Base-by-base conservation (phyloP, 305 asterid species). In the Ruellia speciosa region DNA sequence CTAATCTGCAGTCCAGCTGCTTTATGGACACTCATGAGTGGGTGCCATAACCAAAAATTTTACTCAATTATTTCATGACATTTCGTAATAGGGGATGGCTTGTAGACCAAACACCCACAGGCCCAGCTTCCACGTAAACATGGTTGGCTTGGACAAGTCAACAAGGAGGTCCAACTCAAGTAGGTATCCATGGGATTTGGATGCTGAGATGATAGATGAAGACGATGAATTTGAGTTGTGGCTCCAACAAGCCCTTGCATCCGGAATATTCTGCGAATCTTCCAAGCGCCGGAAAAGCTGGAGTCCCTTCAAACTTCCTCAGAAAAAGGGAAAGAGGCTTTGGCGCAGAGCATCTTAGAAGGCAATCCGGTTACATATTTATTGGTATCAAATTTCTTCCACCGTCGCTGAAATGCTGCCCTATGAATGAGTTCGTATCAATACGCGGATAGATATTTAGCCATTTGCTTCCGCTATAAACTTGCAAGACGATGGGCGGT, bases 21-120 rank as follows among this genome's bases (percentile, higher is more conserved):
- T 24, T n/a, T n/a, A n/a, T 4, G 31, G 31, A 24, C 31, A 24
- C 31, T 24, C 31, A 24, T 24, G 31, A 24, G 31, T 24, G n/a
- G n/a, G n/a, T n/a, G n/a, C n/a, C n/a, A n/a, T n/a, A 49, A 15
- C 53, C 58, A 31, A 4, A 6, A 51, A 3, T 11, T 6, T 24
- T 24, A 24, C 31, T 18, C 33, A 40, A 13, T 47, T 47, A 39
- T 31, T 50, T 48, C 17, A 62, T 52, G 19, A 19, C 10, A 54
- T 49, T 52, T 14, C 14, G 9, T 19, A 67, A 52, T 70, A 93
- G 99, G 99, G 97, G 39, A 93, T 93, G 96, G 88, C 94, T 55
- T 93, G 96, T 81, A 78, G 95, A 70, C 92, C 99, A 24, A 93
- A 89, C 79, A 93, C 99, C 3, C 99, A 93, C 66, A 72, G 99